Base-by-base conservation (phyloP, 306 rosid species). In the Cucurbita argyrosperma region DNA sequence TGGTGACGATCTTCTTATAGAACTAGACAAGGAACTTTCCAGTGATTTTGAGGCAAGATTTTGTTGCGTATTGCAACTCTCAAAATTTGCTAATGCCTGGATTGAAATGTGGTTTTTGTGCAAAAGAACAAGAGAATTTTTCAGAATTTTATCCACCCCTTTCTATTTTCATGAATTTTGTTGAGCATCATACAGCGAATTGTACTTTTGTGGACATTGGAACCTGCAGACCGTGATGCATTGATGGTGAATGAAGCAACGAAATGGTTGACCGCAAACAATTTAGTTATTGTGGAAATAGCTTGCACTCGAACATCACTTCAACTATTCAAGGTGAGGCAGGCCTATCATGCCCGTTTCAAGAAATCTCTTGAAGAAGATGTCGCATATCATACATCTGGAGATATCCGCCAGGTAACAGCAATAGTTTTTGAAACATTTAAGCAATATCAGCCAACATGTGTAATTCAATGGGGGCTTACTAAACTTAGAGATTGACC, bases 301-400 rank as follows among this genome's bases (percentile, higher is more conserved):
- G 87, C 87, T 23, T 79, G 79, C 46, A 76, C 91, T 47, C 74
- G 91, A 72, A 62, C 87, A 61, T 79, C 87, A 19, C 76, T 54
- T 21, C 76, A 79, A 12, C 83, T 87, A 11, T 82, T 75, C 78
- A 52, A 9, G 10, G 87, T 56, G 5, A 84, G 81, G 78, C 78
- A 80, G 81, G 88, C 88, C 9, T 87, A 87, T 77, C 90, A 87
- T 54, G 74, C 56, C 50, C 85, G 81, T 60, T 83, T 71, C 65
- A 87, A 85, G 84, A 84, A 76, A 77, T 87, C 91, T 66, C 84
- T 85, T 18, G 87, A 85, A 75, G 91, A 87, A 67, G 89, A 87
- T 77, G 81, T 85, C 23, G 89, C 91, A 51, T 60, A 83, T 77
- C 89, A 85, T 75, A 78, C 91, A 15, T 75, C 85, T 15, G 89